Conservation (phyloP, 257 asterid species). For the Solanum gracilifrons region DNA sequence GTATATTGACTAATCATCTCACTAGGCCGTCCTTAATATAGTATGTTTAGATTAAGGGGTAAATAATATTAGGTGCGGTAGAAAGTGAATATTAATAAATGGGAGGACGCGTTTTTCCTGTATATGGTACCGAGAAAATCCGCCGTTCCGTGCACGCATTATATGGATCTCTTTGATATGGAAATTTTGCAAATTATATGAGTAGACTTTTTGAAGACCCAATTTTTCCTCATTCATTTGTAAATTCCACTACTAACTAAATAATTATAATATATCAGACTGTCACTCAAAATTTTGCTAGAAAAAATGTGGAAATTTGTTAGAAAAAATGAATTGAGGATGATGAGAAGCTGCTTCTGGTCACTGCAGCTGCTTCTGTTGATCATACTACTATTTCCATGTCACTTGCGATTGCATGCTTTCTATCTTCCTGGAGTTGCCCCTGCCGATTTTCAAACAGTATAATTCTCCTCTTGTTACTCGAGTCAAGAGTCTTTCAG, state of each 20-base stretch:
- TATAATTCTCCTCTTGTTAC: neutral
- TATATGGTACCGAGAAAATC: neutral
- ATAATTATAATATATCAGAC: neutral
- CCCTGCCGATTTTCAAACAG: conserved; percentile 32
- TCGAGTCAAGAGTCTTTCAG: too few relatives aligned
- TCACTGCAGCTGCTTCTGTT: neutral
- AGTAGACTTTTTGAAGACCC: neutral
- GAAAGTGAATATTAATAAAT: neutral
- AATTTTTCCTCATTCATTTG: neutral
- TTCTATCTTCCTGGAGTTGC: conserved; percentile 54
- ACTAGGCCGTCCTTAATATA: neutral
- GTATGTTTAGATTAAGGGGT: neutral
- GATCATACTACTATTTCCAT: neutral
- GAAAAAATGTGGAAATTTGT: neutral
- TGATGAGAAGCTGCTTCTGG: neutral
- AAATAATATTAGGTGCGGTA: neutral
- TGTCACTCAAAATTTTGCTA: neutral
- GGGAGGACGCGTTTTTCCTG: neutral
- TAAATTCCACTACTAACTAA: neutral
- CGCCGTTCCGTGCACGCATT: neutral
- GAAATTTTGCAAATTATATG: neutral
- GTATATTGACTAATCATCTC: neutral
- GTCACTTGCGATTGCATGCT: neutral
- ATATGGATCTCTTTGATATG: neutral
- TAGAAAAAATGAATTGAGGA: neutral